These are phyloP conservation scores for Suhomyces bribrorum DNA, from an alignment of 1,139 yeast genomes.

Conservation along the genomic window DNA sequence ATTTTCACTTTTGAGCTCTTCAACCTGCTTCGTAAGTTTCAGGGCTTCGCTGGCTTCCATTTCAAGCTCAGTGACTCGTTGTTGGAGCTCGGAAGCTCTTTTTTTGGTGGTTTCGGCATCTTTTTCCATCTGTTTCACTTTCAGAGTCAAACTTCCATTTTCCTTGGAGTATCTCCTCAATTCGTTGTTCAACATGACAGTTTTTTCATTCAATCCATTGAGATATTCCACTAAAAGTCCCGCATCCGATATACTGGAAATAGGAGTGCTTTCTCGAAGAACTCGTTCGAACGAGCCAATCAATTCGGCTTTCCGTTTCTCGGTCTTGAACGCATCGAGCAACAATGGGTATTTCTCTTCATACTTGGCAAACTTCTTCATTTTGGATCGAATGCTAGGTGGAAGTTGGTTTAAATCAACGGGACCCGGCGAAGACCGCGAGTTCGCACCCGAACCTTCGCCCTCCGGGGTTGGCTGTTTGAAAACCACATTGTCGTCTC, in stretches of 20 bases:
- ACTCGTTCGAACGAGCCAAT: conserved; percentile 69
- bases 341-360: conserved; percentile 86
- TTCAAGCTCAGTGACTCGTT: conserved; percentile 1
- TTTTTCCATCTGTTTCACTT: conserved; percentile 12
- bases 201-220: conserved; percentile 61
- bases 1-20: neutral
- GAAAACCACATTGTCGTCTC: neutral
- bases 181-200: conserved; percentile 57
- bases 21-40: conserved; percentile 1
- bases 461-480: conserved; percentile 4
- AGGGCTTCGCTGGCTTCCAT: conserved; percentile 35
- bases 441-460: conserved; percentile 1
- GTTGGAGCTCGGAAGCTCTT: conserved; percentile 3
- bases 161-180: conserved; percentile 32
- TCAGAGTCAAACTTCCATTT: conserved; percentile 12
- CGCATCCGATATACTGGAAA: conserved; percentile 70
- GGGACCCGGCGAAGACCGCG: neutral
- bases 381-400: conserved; percentile 55
- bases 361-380: conserved; percentile 79
- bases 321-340: conserved; percentile 80
- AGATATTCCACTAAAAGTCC: conserved; percentile 70
- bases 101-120: conserved; percentile 1
- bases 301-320: conserved; percentile 66
- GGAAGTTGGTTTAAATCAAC: conserved; percentile 47
- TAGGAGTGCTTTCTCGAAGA: conserved; percentile 78